Evolutionary conservation across 208 protist species (phyloP), one percentile per base, ranked within the genome.

Genomic region (Acanthamoeba healyi): DNA sequence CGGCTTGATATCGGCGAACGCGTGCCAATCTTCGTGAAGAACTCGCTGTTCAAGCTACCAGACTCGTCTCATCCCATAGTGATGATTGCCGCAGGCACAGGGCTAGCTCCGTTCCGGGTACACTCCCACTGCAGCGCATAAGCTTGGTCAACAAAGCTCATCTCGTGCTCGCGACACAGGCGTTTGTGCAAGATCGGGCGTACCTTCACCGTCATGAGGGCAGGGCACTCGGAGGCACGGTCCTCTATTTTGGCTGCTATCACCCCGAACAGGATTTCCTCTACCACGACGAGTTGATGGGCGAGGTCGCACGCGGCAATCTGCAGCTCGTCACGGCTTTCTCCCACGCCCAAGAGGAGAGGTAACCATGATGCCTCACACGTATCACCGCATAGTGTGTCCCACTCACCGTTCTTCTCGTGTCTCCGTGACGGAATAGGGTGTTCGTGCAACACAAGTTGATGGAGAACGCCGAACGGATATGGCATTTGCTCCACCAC

Each of bases 41-140:
- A 92, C 29, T 65, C 36, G 14, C 26, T 70, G 12, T 42, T 92
- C 54, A 74, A 65, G 34, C 44, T 92, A 24, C 34, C 58, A 2
- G 49, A 77, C 19, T 36, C 34, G 26, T 46, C 36, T 1, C 58
- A 74, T 29, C 54, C 56, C 4, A 63, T 92, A 0, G 17, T 92
- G 61, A 44, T 74, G 49, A 63, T 92, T n/a, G 86, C n/a, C n/a
- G 86, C 86, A 26, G 86, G 86, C 36, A 72, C 86, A 58, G 86
- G 86, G 0, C 32, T 92, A 7, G 86, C 86, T 49, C 86, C 86
- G 7, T 92, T 92, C 58, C 10, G 58, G 19, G 86, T 44, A 92
- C 36, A 19, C 58, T 44, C 29, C 24, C 24, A 19, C 22, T n/a
- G n/a, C n/a, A n/a, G n/a, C n/a, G n/a, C n/a, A n/a, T n/a, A n/a